Base-by-base conservation (phyloP, 1,284 basidiomycete genomes). In the Ceratobasidium papillatum region DNA sequence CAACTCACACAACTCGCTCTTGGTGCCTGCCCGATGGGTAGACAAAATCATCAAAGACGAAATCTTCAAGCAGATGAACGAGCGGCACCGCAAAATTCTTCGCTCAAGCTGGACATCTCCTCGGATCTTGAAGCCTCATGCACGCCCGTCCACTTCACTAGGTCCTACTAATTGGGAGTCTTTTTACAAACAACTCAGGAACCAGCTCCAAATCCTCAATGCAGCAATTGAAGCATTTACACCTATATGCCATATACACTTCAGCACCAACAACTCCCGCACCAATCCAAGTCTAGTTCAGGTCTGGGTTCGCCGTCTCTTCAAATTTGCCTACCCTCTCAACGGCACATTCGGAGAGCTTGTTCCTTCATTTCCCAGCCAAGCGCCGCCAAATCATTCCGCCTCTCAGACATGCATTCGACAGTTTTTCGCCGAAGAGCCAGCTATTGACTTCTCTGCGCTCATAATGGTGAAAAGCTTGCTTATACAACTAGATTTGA, bases 1-100 rank as follows among this genome's bases (percentile, higher is more conserved):
- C 7, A 68, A 68, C 30, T 22, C 47, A 5, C 3, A 68, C 36
- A 17, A 22, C 4, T 47, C 52, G 22, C 34, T 54, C 14, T n/a
- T 68, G 12, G 22, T 68, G 34, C 49, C 65, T 19, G 65, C 65
- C 19, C 19, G 32, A n/a, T 56, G 51, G 49, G 22, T 68, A 25
- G 65, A 68, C 22, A 38, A 56, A 27, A 49, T 68, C 12, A 19
- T 68, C 25, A 52, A 54, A 30, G 65, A 54, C 19, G 65, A 34
- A 47, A 27, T 32, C 22, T 34, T 34, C 17, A 25, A 12, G 17
- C 47, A 36, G 2, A 12, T 68, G 51, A 17, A 54, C 34, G 34
- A 56, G 5, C 41, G 17, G 30, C 22, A 51, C 11, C 47, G 45
- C n/a, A n/a, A 52, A 52, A 68, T 68, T 14, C 36, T n/a, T 34